Conservation (phyloP, 108 stramenopile species). For the Stephanodiscus triporus region DNA sequence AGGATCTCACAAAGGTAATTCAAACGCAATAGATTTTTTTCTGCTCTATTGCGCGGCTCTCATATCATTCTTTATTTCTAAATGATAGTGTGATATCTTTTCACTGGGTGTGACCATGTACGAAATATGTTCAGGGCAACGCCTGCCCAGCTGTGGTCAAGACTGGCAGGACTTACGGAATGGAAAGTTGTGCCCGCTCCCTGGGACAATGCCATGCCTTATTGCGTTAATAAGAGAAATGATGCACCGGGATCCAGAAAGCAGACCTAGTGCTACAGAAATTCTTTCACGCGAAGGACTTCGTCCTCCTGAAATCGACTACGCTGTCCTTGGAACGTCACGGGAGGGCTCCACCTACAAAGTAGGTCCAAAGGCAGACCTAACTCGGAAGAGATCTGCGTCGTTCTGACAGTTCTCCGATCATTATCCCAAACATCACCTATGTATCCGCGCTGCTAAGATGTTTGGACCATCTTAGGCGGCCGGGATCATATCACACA, state of each 20-base stretch:
- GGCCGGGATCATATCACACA: not conserved
- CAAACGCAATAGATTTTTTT: not conserved
- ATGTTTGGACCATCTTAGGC: conserved; percentile 1
- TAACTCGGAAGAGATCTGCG: conserved; percentile 22
- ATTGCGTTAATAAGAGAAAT: conserved; percentile 44
- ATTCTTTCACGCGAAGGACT: conserved; percentile 42
- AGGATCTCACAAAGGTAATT: conserved; percentile 82
- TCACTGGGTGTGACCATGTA: conserved; percentile 72
- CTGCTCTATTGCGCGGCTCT: not conserved
- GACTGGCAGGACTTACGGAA: conserved; percentile 68
- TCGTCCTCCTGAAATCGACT: not conserved
- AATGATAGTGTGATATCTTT: conserved; percentile 62
- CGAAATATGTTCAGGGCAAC: conserved; percentile 53
- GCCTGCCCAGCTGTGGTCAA: conserved; percentile 58
- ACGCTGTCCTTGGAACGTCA: not conserved
- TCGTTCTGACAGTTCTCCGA: not conserved
- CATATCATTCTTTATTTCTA: not conserved
- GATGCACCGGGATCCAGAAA: conserved; percentile 59
- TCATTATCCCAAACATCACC: not conserved
- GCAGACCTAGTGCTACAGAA: conserved; percentile 53
- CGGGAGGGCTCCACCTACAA: conserved; percentile 1
- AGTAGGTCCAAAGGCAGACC: not conserved
- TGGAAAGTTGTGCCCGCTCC: conserved; percentile 47
- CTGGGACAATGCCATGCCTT: conserved; percentile 41
- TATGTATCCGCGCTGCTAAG: not conserved